Evolutionary conservation across 345 rosid genomes (phyloP).

Genomic region (Melaleuca quinquenervia): DNA sequence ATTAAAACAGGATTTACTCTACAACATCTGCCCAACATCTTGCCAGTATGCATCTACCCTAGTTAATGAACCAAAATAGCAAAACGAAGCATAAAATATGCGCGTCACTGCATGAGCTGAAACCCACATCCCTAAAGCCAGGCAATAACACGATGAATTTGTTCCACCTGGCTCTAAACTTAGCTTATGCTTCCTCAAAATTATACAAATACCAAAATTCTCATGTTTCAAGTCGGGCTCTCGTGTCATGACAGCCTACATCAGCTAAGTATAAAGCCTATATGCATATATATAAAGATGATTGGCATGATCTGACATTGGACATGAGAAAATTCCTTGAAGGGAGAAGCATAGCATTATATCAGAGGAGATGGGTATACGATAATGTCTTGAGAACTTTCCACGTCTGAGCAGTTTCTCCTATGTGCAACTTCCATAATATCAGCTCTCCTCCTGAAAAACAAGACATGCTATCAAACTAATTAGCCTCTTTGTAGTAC

Average conservation of each 20-base stretch:
- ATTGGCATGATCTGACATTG: not conserved
- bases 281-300: not conserved
- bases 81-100: not conserved
- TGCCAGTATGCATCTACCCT: not conserved
- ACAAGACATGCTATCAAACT: not conserved
- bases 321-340: not conserved
- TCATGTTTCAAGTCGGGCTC: not conserved
- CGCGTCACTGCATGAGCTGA: not conserved
- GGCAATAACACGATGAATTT: not conserved
- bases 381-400: conserved; percentile 68
- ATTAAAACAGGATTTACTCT: not conserved
- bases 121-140: not conserved
- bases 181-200: not conserved
- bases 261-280: not conserved
- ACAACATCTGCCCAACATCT: not conserved
- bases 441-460: conserved; percentile 82
- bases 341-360: not conserved
- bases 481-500: not conserved
- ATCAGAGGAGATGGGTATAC: conserved; percentile 12
- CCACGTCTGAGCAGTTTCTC: conserved; percentile 76
- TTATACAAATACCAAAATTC: not conserved
- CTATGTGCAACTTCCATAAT: conserved; percentile 67
- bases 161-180: not conserved
- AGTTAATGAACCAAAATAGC: not conserved
- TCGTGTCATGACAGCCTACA: not conserved